Base-by-base conservation (phyloP, 192 early-diverging fungal genomes). In the Coemansia sp. region DNA sequence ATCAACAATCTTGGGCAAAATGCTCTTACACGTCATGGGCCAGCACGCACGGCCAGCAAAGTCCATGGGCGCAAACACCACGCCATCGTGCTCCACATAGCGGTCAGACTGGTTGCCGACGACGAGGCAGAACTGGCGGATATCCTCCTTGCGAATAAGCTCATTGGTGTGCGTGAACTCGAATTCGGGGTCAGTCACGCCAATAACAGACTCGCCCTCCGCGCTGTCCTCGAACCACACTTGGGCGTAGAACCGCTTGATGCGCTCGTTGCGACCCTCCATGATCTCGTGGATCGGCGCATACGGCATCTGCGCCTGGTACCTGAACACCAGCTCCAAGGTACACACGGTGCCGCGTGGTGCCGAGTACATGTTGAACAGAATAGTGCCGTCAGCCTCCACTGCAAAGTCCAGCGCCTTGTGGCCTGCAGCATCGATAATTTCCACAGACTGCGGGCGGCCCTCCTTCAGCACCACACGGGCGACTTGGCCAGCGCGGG, bases 1-100 rank as follows among this genome's bases (percentile, higher is more conserved):
- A 75, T 98, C 93, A 64, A 98, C 94, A 25, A 93, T 91, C 79
- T 93, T 92, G 58, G 94, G 93, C 85, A 95, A 87, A 60, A 98
- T 94, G 23, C 93, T 94, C 84, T 92, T 92, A 76, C 95, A 91
- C 63, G 96, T 91, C 37, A 80, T 75, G 17, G 88, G 91, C 86
- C 87, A 90, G 87, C 94, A 94, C 92, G 38, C 91, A 74, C 66
- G 86, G 69, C 63, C 86, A 74, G 46, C 88, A 88, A 59, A 85
- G 81, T 72, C 86, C 67, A 80, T 84, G 34, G 92, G 91, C 63
- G 95, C 92, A 65, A 90, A 91, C 62, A 90, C 88, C 60, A 95
- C 95, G 85, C 95, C 96, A 66, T 95, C 95, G 84, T 93, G 92
- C 64, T 87, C 66, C 72, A 96, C 88, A 82, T 95, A 95, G 76